phyloP scores from a whole-genome alignment of 2,329 filamentous ascomycete genomes.

The Blastomyces parvus region DNA sequence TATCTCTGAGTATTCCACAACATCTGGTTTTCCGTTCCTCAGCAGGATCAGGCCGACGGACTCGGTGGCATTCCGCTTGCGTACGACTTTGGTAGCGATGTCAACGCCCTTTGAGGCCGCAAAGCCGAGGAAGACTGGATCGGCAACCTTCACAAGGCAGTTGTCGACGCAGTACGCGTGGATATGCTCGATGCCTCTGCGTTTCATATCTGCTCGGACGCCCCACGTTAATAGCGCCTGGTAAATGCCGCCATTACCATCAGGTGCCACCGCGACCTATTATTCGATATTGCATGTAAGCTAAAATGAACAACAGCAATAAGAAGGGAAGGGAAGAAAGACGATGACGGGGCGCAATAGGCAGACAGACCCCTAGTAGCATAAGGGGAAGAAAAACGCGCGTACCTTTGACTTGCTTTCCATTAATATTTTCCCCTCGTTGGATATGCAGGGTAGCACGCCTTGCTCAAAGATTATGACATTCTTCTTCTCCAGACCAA shows the following conservation, averaged over 20 bases:
- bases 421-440: conserved; percentile 92
- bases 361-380: not conserved
- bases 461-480: conserved; percentile 94
- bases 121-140: conserved; percentile 92
- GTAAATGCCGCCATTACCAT: conserved; percentile 96
- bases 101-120: conserved; percentile 78
- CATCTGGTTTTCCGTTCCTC: conserved; percentile 92
- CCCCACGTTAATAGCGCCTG: conserved; percentile 73
- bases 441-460: conserved; percentile 90
- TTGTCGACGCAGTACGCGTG: conserved; percentile 99
- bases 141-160: conserved; percentile 97
- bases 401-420: conserved; percentile 72
- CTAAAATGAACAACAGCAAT: not conserved
- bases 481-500: conserved; percentile 76
- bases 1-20: conserved; percentile 98
- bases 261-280: conserved; percentile 79
- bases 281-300: conserved; percentile 11
- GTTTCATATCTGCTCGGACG: conserved; percentile 77
- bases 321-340: not conserved
- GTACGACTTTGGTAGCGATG: conserved; percentile 98
- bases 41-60: conserved; percentile 88
- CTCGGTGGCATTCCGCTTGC: conserved; percentile 93
- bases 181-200: conserved; percentile 84
- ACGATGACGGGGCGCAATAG: not conserved
- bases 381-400: conserved; percentile 1